Base-by-base conservation (phyloP, 129 eudicot genomes). In the Chrysanthemum makinoi region DNA sequence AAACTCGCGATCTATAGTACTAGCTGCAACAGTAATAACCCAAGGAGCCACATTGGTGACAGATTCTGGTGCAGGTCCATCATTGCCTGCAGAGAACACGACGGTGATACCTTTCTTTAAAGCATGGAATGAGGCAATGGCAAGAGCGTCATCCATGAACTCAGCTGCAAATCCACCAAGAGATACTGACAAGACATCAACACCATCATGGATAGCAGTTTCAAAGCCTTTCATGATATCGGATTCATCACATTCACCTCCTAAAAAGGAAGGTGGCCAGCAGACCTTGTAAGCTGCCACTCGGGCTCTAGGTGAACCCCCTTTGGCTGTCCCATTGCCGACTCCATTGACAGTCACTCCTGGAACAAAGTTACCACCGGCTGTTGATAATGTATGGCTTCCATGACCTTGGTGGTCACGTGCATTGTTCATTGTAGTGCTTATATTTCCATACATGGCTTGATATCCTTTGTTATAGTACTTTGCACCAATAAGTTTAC, bases 401-500 rank as follows among this genome's bases (percentile, higher is more conserved):
- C 99, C 99, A 14, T 94, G 99, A 0, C 99, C 99, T 0, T 78
- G 83, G 2, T 22, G 26, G 82, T 94, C 99, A 1, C 91, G 87
- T 11, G 91, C 74, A 9, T 77, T 78, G 67, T 71, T 44, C 55
- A 20, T 30, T 13, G 79, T 33, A 26, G 73, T 0, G 17, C 50
- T 35, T 2, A 62, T 5, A 2, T 12, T 11, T 1, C 79, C 82
- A 35, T 10, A 35, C 2, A 9, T 1, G 16, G 83, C 79, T 8
- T 7, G 52, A 65, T 81, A 89, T 10, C 83, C 98, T 79, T 87
- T 76, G 82, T 83, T 93, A 74, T 33, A 89, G 86, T 77, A 93
- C 83, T 86, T 85, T 1, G 96, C 96, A 33, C 98, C 98, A 48
- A 93, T 93, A 51, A 93, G 88, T 70, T 93, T 93, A 65, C 98